A percentile compares a stretch with the other conserved stretches of the same genome.
Evolutionary conservation across 257 asterid species (phyloP).

Genomic region (Plantago elongata): DNA sequence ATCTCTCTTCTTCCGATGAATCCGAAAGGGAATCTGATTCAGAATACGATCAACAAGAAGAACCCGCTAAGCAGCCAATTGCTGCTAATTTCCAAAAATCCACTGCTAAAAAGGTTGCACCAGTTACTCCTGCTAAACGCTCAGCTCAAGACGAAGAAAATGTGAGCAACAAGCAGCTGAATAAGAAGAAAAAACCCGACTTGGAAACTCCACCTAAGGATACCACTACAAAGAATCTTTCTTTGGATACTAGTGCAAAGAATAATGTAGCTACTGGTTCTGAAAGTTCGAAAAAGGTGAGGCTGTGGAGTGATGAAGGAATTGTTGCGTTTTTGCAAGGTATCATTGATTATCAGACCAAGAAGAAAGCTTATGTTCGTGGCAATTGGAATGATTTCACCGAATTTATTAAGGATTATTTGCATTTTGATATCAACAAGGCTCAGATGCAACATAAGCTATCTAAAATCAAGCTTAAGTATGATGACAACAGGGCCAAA

Average conservation of each 20-base stretch:
- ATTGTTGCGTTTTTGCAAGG: conserved; percentile 47
- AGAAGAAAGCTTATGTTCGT: conserved; percentile 37
- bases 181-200: conserved; percentile 39
- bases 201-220: not conserved
- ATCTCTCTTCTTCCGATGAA: conserved; percentile 12
- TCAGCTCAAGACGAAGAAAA: conserved; percentile 28
- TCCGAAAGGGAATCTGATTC: conserved; percentile 32
- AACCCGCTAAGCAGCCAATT: conserved; percentile 17
- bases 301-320: conserved; percentile 61
- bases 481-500: conserved; percentile 40
- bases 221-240: not conserved
- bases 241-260: too few relatives aligned
- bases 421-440: conserved; percentile 36
- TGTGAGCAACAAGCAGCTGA: conserved; percentile 8
- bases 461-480: conserved; percentile 47
- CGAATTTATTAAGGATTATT: conserved; percentile 41
- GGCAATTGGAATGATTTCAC: conserved; percentile 40
- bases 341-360: conserved; percentile 34
- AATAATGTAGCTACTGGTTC: not conserved
- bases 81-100: conserved; percentile 11
- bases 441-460: conserved; percentile 58
- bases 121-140: conserved; percentile 41
- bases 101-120: conserved; percentile 21
- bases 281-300: conserved; percentile 34
- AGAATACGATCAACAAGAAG: not conserved